These are phyloP conservation scores for Xylaria digitata DNA, from an alignment of 2,329 filamentous ascomycete species.

Conservation along the genomic window DNA sequence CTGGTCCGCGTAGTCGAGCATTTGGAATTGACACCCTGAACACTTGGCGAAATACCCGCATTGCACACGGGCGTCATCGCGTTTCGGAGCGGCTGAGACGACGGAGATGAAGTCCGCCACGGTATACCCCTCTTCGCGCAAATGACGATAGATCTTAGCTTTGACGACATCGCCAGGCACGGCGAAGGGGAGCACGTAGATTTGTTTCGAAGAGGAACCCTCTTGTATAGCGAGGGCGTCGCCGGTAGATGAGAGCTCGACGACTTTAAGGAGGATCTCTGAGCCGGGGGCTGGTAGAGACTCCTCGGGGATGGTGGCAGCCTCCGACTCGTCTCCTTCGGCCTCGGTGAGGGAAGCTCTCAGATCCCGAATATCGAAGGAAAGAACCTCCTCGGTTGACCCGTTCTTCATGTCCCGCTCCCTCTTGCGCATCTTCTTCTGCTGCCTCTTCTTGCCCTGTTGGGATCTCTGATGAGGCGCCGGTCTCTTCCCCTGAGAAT, in stretches of 20 bases:
- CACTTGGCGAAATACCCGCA: conserved; percentile 91
- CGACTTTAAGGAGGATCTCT: conserved; percentile 84
- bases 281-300: conserved; percentile 73
- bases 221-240: conserved; percentile 85
- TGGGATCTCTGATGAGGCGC: conserved; percentile 35
- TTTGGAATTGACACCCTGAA: conserved; percentile 96
- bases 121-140: conserved; percentile 73
- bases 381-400: conserved; percentile 74
- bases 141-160: conserved; percentile 82
- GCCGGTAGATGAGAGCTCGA: conserved; percentile 87
- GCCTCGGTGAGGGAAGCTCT: conserved; percentile 56
- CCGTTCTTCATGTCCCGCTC: conserved; percentile 71
- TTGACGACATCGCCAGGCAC: conserved; percentile 85
- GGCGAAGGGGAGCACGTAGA: conserved; percentile 90
- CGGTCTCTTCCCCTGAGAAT: conserved; percentile 39
- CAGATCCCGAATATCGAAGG: conserved; percentile 69
- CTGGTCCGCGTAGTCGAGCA: conserved; percentile 90
- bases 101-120: conserved; percentile 86
- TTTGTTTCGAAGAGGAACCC: conserved; percentile 62
- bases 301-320: conserved; percentile 40
- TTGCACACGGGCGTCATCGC: conserved; percentile 79
- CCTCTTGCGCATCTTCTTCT: conserved; percentile 56
- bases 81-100: conserved; percentile 75
- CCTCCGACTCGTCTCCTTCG: conserved; percentile 46
- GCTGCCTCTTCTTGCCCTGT: conserved; percentile 36